Conservation (phyloP, 1,139 yeast species). For the Kodamaea sp. region DNA sequence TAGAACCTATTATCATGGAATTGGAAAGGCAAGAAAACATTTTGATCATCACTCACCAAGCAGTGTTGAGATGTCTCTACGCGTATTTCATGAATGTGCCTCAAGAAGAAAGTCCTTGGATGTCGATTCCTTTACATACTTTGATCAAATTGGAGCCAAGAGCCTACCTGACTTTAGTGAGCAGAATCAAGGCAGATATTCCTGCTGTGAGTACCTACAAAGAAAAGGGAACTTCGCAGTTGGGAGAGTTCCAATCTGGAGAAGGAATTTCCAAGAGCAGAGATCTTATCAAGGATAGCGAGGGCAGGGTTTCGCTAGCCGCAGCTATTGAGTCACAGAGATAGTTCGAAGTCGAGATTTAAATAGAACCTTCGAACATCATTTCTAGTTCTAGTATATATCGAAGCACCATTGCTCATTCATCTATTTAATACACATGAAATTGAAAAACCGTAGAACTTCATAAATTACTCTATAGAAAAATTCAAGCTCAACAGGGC, state of each 20-base stretch:
- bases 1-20: constrained; percentile 98
- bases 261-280: constrained; percentile 35
- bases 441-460: too few species aligned
- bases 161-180: constrained; percentile 86
- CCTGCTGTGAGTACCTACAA: constrained; percentile 98
- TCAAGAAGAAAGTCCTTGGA: constrained; percentile 97
- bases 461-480: too few species aligned
- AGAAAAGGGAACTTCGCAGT: constrained; percentile 84
- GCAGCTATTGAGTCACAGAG: constrained; percentile 2
- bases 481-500: too few species aligned
- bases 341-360: too few species aligned
- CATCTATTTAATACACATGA: too few species aligned
- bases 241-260: constrained; percentile 55
- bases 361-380: too few species aligned
- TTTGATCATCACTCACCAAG: constrained; percentile 95
- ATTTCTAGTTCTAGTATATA: too few species aligned
- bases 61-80: constrained; percentile 91
- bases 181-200: constrained; percentile 88
- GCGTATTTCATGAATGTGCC: constrained; percentile 99
- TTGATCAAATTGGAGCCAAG: constrained; percentile 90
- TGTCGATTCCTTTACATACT: constrained; percentile 97
- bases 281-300: constrained; percentile 40
- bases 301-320: constrained; percentile 10
- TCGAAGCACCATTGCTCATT: too few species aligned
- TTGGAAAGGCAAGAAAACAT: constrained; percentile 95